Percentiles rank a stretch among this genome's conserved stretches.
Conservation (phyloP, 2,329 filamentous ascomycete species). For the Botrytis paeoniae region DNA sequence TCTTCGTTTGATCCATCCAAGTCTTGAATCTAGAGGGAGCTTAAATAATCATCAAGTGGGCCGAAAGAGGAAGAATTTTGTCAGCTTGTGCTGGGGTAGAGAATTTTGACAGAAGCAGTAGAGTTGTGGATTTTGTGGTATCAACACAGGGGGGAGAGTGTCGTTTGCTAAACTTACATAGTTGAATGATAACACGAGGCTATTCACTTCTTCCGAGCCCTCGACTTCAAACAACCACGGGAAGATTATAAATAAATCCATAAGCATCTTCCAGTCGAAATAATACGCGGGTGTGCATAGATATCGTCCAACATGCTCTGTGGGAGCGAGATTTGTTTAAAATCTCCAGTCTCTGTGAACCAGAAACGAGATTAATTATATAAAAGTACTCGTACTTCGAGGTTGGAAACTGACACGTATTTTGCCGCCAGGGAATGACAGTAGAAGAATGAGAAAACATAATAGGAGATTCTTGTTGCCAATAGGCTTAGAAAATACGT, state of each 20-base stretch:
- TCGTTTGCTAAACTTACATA: background rate
- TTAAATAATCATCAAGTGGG: background rate
- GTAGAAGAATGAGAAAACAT: background rate
- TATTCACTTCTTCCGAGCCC: background rate
- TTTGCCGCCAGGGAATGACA: rapidly evolving
- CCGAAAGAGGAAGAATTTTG: background rate
- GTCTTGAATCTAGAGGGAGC: background rate
- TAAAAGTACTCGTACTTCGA: background rate
- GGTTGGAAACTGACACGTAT: rapidly evolving
- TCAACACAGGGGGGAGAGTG: background rate
- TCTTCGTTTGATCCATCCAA: background rate
- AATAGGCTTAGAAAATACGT: background rate
- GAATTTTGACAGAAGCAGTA: background rate
- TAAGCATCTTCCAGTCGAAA: background rate
- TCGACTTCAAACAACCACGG: background rate
- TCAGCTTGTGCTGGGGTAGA: background rate
- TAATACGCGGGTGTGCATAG: too few species aligned
- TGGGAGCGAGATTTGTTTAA: background rate
- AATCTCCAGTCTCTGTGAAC: background rate
- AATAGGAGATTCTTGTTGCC: background rate
- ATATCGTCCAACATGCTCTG: too few species aligned
- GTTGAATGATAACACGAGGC: background rate
- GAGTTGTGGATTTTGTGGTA: background rate
- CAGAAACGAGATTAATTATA: rapidly evolving
- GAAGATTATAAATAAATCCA: background rate